These are phyloP conservation scores for Schwanniomyces polymorphus DNA, from an alignment of 805 yeast species.

Conservation along the genomic window DNA sequence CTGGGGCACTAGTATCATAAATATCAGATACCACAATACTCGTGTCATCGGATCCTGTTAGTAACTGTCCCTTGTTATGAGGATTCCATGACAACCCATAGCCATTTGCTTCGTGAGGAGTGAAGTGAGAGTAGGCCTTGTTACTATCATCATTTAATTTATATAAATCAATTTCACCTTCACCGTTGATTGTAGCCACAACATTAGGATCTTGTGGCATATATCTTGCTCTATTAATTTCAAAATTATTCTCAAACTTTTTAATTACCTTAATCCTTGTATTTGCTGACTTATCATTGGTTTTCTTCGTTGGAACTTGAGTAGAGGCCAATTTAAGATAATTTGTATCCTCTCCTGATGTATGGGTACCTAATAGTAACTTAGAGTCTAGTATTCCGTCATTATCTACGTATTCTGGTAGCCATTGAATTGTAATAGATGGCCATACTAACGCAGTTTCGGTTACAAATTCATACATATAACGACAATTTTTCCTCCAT, in stretches of 20 bases:
- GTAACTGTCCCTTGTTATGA: slow-evolving; percentile 44
- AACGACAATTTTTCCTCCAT: slow-evolving; percentile 80
- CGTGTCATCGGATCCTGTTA: slow-evolving; percentile 67
- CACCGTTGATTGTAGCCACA: slow-evolving; percentile 68
- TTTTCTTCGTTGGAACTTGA: slow-evolving; percentile 44
- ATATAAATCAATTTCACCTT: slow-evolving; percentile 61
- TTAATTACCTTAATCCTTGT: slow-evolving; percentile 61
- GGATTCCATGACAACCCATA: slow-evolving; percentile 74
- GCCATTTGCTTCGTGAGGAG: slow-evolving; percentile 66
- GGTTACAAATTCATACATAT: slow-evolving; percentile 79
- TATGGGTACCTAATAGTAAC: slow-evolving; percentile 69
- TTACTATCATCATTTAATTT: slow-evolving; percentile 28
- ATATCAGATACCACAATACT: slow-evolving; percentile 65
- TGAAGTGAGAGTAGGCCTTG: slow-evolving; percentile 29
- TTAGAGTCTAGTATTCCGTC: slow-evolving; percentile 45
- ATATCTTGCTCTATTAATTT: slow-evolving; percentile 70
- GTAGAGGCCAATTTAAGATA: slow-evolving; percentile 66
- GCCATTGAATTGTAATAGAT: slow-evolving; percentile 75
- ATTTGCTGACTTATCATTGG: slow-evolving; percentile 30
- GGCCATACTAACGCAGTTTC: slow-evolving; percentile 86
- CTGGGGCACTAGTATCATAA: slow-evolving; percentile 2
- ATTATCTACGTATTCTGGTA: slow-evolving; percentile 43
- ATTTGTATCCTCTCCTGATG: slow-evolving; percentile 67
- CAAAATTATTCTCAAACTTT: slow-evolving; percentile 61
- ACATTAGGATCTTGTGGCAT: slow-evolving; percentile 59